These are phyloP conservation scores for Trichoderma erinaceum DNA, from an alignment of 495 filamentous ascomycete genomes.

Conservation along the genomic window DNA sequence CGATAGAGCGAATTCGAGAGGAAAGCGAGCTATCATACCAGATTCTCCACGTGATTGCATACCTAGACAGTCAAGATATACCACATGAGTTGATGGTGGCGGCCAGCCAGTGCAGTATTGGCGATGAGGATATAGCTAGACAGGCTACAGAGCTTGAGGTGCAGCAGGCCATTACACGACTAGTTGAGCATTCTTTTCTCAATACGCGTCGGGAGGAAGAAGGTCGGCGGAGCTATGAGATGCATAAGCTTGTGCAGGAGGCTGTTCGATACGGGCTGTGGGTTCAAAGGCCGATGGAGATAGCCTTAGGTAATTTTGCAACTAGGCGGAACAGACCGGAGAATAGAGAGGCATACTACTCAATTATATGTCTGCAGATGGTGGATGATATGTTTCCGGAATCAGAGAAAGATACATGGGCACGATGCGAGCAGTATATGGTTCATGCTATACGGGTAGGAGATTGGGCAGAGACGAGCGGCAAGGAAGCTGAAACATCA, in stretches of 20 bases:
- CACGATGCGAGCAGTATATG: conserved; percentile 21
- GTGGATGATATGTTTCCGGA: conserved; percentile 21
- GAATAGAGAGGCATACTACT: conserved; percentile 16
- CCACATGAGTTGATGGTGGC: conserved; percentile 19
- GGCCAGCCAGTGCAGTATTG: neutral
- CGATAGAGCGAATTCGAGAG: conserved; percentile 21
- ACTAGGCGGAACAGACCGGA: neutral
- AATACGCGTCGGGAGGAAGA: conserved; percentile 1
- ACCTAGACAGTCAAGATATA: conserved; percentile 23
- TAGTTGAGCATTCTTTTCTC: conserved; percentile 21
- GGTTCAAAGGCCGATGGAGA: neutral
- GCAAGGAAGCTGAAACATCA: conserved; percentile 18
- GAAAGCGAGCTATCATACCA: conserved; percentile 23
- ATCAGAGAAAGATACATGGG: conserved; percentile 15
- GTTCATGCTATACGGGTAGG: conserved; percentile 18
- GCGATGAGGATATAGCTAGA: neutral
- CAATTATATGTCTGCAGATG: conserved; percentile 17
- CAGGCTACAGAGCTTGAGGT: neutral
- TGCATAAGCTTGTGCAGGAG: conserved; percentile 26
- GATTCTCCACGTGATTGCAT: conserved; percentile 21
- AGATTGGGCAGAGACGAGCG: conserved; percentile 19
- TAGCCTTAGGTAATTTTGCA: neutral
- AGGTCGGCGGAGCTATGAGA: no score
- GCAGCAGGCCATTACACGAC: conserved; percentile 13
- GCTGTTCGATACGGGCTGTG: conserved; percentile 21